Conservation (phyloP, 1,284 basidiomycete species). For the Athelia psychrophila region DNA sequence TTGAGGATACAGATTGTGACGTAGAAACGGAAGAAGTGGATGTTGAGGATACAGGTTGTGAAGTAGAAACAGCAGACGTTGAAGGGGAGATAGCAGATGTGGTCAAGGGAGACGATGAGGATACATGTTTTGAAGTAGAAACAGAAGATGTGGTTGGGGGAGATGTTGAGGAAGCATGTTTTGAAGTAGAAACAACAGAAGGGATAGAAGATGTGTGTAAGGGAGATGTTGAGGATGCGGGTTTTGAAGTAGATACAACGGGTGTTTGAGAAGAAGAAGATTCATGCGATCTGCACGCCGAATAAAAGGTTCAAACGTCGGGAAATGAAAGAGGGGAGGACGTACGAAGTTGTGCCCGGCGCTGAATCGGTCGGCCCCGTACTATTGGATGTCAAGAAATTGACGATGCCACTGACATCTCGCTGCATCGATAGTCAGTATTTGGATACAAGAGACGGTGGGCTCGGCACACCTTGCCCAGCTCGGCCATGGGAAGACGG, state of each 20-base stretch:
- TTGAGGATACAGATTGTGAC: background rate
- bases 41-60: conserved; percentile 5
- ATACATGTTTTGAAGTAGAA: background rate
- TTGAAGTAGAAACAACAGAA: no score
- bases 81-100: background rate
- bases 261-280: conserved; percentile 1
- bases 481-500: no score
- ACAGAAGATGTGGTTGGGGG: background rate
- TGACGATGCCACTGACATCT: no score
- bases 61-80: conserved; percentile 4
- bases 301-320: conserved; percentile 3
- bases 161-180: background rate
- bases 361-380: no score
- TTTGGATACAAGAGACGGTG: no score
- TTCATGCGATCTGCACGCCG: conserved; percentile 4
- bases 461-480: no score
- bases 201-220: background rate
- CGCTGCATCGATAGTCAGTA: no score
- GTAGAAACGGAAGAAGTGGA: conserved; percentile 4
- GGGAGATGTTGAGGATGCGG: background rate
- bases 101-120: background rate
- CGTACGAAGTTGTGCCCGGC: no score
- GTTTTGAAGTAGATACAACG: background rate
- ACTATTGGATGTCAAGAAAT: no score
- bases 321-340: no score